Evolutionary conservation across 176 grass and related monocot genomes (phyloP).

Genomic region (Dendrocalamus sinicus): DNA sequence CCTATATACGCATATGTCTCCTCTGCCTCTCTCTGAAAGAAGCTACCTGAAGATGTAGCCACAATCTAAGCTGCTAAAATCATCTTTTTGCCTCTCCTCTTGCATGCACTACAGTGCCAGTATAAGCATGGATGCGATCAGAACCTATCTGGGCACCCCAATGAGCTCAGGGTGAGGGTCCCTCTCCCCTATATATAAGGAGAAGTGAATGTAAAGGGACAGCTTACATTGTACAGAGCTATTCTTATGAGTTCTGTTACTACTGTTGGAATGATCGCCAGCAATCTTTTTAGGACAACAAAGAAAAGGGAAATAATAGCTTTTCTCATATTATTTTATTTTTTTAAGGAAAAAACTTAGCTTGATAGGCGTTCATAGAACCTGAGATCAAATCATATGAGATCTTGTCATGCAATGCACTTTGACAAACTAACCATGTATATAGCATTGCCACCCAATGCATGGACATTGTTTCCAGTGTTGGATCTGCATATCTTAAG

Average conservation of each 20-base stretch:
- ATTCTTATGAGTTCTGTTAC: slow-evolving; percentile 39
- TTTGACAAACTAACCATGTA: slow-evolving; percentile 45
- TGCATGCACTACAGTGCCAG: slow-evolving; percentile 55
- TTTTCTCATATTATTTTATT: not conserved
- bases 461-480: slow-evolving; percentile 69
- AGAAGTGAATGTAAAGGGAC: slow-evolving; percentile 49
- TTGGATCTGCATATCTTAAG: slow-evolving; percentile 55
- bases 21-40: slow-evolving; percentile 26
- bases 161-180: slow-evolving; percentile 43
- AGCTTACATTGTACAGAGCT: slow-evolving; percentile 52
- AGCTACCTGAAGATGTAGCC: slow-evolving; percentile 45
- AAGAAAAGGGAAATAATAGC: not conserved
- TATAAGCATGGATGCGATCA: slow-evolving; percentile 44
- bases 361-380: slow-evolving; percentile 26
- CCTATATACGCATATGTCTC: not conserved
- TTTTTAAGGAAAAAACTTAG: not conserved
- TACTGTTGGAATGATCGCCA: slow-evolving; percentile 51
- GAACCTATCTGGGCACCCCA: slow-evolving; percentile 40
- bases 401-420: slow-evolving; percentile 50
- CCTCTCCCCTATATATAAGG: slow-evolving; percentile 64
- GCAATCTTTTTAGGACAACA: slow-evolving; percentile 41
- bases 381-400: slow-evolving; percentile 39
- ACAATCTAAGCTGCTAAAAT: slow-evolving; percentile 43
- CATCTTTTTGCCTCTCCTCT: slow-evolving; percentile 49
- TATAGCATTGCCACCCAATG: slow-evolving; percentile 37